A percentile compares a stretch with the other conserved stretches of the same genome.
Evolutionary conservation across 371 early-diverging fungal genomes (phyloP).

Genomic region (Lichtheimia ramosa): DNA sequence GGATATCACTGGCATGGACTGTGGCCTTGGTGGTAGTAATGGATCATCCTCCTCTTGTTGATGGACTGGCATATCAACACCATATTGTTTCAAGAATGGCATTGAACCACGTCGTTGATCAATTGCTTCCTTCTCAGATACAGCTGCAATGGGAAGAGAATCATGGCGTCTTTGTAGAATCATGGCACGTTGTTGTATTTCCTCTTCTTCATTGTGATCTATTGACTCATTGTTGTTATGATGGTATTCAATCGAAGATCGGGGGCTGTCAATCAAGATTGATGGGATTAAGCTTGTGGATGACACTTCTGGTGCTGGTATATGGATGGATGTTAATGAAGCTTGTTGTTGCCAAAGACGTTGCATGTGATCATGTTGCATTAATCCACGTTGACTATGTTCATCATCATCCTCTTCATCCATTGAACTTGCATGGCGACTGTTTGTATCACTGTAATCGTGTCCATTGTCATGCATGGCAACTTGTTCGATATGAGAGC

Average conservation of each 20-base stretch:
- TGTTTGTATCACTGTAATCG: not conserved
- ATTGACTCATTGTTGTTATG: not conserved
- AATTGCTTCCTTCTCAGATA: too few relatives aligned
- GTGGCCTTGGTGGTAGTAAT: not conserved
- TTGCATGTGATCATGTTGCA: conserved; percentile 4
- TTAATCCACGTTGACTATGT: conserved; percentile 2
- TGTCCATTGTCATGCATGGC: too few relatives aligned
- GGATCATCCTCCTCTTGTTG: too few relatives aligned
- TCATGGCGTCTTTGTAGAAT: too few relatives aligned
- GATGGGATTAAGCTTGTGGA: not conserved
- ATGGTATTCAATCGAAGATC: not conserved
- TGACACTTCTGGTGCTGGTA: not conserved
- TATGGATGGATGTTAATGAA: too few relatives aligned
- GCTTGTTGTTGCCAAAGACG: not conserved
- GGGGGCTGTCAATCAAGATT: not conserved
- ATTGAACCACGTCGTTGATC: too few relatives aligned
- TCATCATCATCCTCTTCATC: conserved; percentile 2
- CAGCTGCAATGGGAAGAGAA: too few relatives aligned
- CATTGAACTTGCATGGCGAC: not conserved
- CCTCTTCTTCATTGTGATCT: not conserved
- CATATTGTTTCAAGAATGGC: too few relatives aligned
- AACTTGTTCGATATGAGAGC: too few relatives aligned
- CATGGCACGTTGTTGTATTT: too few relatives aligned
- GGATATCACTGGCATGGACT: not conserved
- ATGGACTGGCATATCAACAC: too few relatives aligned